A percentile compares a stretch with the other conserved stretches of the same genome.
Conservation (phyloP, 108 stramenopile species). For the Cyclotella cryptica region DNA sequence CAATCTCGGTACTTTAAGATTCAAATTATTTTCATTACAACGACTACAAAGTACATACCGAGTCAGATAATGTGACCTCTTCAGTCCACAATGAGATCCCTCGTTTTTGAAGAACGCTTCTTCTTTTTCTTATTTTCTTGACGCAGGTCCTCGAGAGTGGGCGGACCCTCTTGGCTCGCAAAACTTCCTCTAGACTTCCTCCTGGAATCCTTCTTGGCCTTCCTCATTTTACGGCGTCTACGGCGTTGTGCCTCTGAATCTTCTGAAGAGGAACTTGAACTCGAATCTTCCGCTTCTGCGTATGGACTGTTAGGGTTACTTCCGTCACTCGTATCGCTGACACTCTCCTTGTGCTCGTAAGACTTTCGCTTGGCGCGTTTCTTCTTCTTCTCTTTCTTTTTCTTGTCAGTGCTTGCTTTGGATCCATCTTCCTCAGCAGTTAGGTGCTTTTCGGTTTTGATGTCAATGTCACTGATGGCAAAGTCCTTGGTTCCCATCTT, state of each 20-base stretch:
- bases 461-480: not conserved
- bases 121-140: not conserved
- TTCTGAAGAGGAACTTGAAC: not conserved
- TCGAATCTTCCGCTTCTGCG: not conserved
- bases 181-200: not conserved
- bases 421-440: not conserved
- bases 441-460: not conserved
- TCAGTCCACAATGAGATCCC: not conserved
- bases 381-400: conserved; percentile 1
- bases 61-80: no score
- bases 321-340: not conserved
- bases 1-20: not conserved
- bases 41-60: no score
- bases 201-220: not conserved
- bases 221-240: not conserved
- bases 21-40: not conserved
- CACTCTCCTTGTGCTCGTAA: not conserved
- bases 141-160: not conserved
- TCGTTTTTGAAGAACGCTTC: not conserved
- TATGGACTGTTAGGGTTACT: not conserved
- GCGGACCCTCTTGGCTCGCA: not conserved
- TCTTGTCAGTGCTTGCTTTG: not conserved
- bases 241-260: not conserved
- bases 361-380: not conserved
- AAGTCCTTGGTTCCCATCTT: conserved; percentile 4